Percentiles rank a stretch among this genome's conserved stretches.
Evolutionary conservation across 2,329 filamentous ascomycete species (phyloP).

Genomic region (Colletotrichum higginsianum): DNA sequence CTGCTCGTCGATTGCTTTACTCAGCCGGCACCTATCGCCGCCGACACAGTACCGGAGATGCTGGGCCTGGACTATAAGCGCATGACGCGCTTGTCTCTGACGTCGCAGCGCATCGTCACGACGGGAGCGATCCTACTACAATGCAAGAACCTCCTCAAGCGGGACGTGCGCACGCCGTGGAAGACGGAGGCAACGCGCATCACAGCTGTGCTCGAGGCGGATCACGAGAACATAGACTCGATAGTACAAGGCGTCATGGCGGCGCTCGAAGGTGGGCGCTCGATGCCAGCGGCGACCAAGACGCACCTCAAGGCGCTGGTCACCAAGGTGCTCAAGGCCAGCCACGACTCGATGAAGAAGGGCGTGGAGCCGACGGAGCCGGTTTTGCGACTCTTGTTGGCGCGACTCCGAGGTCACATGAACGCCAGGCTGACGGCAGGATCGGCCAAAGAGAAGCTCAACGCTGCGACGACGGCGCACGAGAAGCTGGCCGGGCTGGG

Average conservation of each 20-base stretch:
- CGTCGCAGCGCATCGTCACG: conserved; percentile 73
- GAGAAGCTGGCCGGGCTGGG: conserved; percentile 80
- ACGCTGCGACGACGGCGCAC: conserved; percentile 76
- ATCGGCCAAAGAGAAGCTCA: conserved; percentile 79
- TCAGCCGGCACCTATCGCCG: conserved; percentile 69
- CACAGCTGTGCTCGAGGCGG: conserved; percentile 75
- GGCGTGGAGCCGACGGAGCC: conserved; percentile 66
- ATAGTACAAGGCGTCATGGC: conserved; percentile 74
- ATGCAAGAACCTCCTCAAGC: conserved; percentile 86
- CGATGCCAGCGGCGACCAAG: conserved; percentile 76
- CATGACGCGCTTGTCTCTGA: conserved; percentile 61
- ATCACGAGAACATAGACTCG: conserved; percentile 65
- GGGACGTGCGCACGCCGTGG: conserved; percentile 84
- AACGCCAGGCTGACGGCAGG: conserved; percentile 74
- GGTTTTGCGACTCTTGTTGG: conserved; percentile 76
- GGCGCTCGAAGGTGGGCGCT: conserved; percentile 72
- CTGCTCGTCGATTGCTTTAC: conserved; percentile 83
- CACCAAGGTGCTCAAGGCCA: conserved; percentile 68
- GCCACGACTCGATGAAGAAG: conserved; percentile 59
- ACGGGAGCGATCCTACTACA: conserved; percentile 83
- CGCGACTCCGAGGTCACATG: conserved; percentile 77
- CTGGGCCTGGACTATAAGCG: conserved; percentile 78
- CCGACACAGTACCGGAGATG: conserved; percentile 78
- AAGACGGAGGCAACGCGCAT: conserved; percentile 81
- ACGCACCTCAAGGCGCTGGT: conserved; percentile 71